phyloP scores from a whole-genome alignment of 371 early-diverging fungal genomes.

The Chytridium lagenaria region DNA sequence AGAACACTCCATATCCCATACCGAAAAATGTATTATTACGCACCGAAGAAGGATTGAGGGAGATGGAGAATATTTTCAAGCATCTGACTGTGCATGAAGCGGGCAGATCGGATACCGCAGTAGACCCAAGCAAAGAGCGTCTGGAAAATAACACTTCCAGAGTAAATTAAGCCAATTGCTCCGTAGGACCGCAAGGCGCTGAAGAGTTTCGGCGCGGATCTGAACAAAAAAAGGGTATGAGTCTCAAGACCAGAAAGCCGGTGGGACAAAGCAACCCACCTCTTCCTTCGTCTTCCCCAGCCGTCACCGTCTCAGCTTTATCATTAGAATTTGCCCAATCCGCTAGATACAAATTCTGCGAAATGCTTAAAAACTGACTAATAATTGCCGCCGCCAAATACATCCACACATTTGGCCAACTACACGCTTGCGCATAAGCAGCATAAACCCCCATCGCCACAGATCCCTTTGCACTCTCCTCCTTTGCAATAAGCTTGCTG shows the following conservation, averaged over 20 bases:
- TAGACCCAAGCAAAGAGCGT: slow-evolving; percentile 78
- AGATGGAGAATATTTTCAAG: slow-evolving; percentile 61
- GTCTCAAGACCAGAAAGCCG: neutral
- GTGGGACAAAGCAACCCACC: slow-evolving; percentile 11
- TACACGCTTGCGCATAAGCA: slow-evolving; percentile 80
- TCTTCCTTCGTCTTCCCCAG: slow-evolving; percentile 15
- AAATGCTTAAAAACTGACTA: slow-evolving; percentile 58
- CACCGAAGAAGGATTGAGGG: slow-evolving; percentile 86
- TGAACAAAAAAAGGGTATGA: neutral
- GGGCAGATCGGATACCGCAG: slow-evolving; percentile 66
- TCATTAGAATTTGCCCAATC: slow-evolving; percentile 55
- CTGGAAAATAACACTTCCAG: slow-evolving; percentile 72
- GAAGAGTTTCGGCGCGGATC: slow-evolving; percentile 38
- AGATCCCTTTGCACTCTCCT: slow-evolving; percentile 80
- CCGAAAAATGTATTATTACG: neutral
- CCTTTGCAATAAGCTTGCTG: slow-evolving; percentile 67
- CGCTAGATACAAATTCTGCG: slow-evolving; percentile 53
- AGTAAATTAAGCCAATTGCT: slow-evolving; percentile 71
- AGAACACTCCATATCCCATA: too few species aligned
- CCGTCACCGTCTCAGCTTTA: slow-evolving; percentile 14
- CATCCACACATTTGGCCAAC: slow-evolving; percentile 57
- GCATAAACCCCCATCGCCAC: slow-evolving; percentile 76
- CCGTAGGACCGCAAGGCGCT: slow-evolving; percentile 83
- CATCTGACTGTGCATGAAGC: slow-evolving; percentile 44
- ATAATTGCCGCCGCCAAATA: slow-evolving; percentile 64